phyloP scores from a whole-genome alignment of 352 stramenopile genomes.

The Pythium monospermum region DNA sequence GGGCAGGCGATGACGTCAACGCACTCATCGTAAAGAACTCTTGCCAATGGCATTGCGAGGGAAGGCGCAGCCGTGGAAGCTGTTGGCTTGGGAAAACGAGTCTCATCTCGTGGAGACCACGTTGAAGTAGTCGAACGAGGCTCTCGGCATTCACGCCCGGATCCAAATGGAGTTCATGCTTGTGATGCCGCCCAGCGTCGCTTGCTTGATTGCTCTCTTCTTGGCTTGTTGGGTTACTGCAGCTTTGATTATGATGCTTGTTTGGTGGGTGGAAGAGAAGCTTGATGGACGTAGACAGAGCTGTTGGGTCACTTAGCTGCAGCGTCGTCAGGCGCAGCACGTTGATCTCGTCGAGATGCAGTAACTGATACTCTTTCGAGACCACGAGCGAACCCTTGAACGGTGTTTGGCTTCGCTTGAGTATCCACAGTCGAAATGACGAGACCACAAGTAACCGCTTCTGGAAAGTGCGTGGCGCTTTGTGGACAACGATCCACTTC shows the following conservation, averaged over 20 bases:
- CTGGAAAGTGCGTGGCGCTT: slow-evolving; percentile 30
- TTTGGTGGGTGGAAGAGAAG: slow-evolving; percentile 1
- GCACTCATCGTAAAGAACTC: slow-evolving; percentile 36
- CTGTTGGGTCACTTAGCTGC: slow-evolving; percentile 5
- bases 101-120: slow-evolving; percentile 37
- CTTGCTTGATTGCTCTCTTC: neutral
- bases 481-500: slow-evolving; percentile 60
- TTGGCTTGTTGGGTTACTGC: neutral
- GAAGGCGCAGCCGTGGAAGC: slow-evolving; percentile 28
- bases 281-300: slow-evolving; percentile 5
- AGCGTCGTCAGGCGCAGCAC: slow-evolving; percentile 21
- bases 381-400: slow-evolving; percentile 34
- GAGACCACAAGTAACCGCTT: slow-evolving; percentile 55
- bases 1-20: neutral
- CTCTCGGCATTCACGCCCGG: slow-evolving; percentile 48
- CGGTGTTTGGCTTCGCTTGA: slow-evolving; percentile 37
- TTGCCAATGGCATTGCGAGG: slow-evolving; percentile 40
- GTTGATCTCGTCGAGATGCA: slow-evolving; percentile 35
- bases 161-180: slow-evolving; percentile 40
- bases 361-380: slow-evolving; percentile 36
- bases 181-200: neutral
- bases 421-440: slow-evolving; percentile 40
- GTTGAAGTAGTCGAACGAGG: slow-evolving; percentile 48
- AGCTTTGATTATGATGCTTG: neutral
- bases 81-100: slow-evolving; percentile 39